phyloP scores from a whole-genome alignment of 1,284 basidiomycete genomes.

The Xanthoconium separans region DNA sequence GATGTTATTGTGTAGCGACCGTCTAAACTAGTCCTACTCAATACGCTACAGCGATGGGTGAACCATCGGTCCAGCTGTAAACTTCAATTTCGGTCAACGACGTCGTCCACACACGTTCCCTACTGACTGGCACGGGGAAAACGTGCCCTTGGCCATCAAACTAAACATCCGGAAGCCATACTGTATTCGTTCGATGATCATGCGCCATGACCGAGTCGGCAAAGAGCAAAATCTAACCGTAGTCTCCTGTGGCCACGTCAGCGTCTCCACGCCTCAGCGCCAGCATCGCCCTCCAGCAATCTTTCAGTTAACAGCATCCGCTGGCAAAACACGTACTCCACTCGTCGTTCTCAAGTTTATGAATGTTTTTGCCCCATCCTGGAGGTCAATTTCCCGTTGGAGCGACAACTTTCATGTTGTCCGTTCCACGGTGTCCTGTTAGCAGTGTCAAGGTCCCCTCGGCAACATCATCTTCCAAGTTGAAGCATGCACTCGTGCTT shows the following conservation, averaged over 20 bases:
- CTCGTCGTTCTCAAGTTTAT: constrained; percentile 1
- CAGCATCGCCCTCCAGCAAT: not conserved
- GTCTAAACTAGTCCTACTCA: no score
- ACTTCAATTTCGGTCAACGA: no score
- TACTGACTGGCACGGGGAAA: no score
- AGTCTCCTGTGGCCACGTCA: not conserved
- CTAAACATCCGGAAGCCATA: no score
- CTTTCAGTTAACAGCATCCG: not conserved
- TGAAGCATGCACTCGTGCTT: constrained; percentile 44
- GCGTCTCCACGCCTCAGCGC: not conserved
- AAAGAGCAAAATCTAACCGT: no score
- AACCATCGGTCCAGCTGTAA: no score
- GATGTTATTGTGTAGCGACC: no score
- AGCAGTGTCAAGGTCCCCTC: constrained; percentile 40
- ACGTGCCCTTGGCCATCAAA: no score
- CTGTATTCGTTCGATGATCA: no score
- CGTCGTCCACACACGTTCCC: no score
- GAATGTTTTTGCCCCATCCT: constrained; percentile 41
- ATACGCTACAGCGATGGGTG: no score
- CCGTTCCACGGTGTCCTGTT: constrained; percentile 40
- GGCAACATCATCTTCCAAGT: constrained; percentile 12
- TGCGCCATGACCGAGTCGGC: no score
- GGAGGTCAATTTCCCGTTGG: constrained; percentile 52
- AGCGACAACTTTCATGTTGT: constrained; percentile 49
- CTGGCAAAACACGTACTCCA: not conserved